Evolutionary conservation across 306 rosid species (phyloP).

Genomic region (Cicer judaicum): DNA sequence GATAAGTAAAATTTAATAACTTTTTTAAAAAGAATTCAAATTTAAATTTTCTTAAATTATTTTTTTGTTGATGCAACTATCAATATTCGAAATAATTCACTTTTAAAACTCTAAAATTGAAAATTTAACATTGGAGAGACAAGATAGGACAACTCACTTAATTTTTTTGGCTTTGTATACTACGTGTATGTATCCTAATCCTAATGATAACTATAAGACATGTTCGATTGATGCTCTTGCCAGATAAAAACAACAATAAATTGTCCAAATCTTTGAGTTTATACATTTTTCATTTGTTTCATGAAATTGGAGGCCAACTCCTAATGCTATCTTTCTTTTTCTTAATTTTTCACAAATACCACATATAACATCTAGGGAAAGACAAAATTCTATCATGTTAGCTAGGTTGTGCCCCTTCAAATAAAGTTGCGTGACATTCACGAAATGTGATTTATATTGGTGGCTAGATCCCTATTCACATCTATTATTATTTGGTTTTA

Average conservation of each 20-base stretch:
- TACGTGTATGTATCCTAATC: neutral
- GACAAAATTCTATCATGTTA: conserved; percentile 47
- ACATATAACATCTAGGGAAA: conserved; percentile 54
- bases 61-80: no score
- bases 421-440: conserved; percentile 44
- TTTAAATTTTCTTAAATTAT: no score
- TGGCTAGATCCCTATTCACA: no score
- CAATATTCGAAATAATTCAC: no score
- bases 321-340: conserved; percentile 29
- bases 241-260: neutral
- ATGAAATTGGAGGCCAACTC: conserved; percentile 16
- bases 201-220: neutral
- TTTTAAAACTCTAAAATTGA: no score
- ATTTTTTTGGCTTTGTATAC: neutral
- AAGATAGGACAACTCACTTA: neutral
- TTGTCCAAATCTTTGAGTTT: conserved; percentile 2
- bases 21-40: no score
- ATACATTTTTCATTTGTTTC: conserved; percentile 22
- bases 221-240: neutral
- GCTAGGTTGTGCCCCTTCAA: conserved; percentile 45
- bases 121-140: no score
- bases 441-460: no score
- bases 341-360: conserved; percentile 58
- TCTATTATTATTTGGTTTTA: no score
- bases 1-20: no score